phyloP scores from a whole-genome alignment of 257 asterid genomes.

The Sherardia arvensis region DNA sequence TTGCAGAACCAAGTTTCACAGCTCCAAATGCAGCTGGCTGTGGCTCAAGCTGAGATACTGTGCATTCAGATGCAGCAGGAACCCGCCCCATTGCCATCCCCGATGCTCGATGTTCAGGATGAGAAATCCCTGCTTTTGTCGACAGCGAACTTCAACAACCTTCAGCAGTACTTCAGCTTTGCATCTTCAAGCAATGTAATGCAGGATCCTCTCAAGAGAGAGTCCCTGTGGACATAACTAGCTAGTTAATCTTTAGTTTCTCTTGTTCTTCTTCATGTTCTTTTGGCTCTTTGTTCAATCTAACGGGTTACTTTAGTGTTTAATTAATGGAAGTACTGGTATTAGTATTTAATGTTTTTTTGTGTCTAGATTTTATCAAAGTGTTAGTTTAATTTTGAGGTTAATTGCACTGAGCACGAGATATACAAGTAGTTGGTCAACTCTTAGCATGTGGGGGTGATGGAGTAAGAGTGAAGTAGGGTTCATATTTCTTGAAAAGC shows the following conservation, averaged over 20 bases:
- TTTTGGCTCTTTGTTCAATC: constrained; percentile 2
- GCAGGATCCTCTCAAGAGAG: constrained; percentile 87
- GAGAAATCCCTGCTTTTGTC: constrained; percentile 41
- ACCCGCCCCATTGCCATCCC: constrained; percentile 13
- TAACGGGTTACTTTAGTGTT: neutral
- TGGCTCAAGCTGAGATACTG: constrained; percentile 76
- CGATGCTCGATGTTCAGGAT: constrained; percentile 21
- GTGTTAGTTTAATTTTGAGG: neutral
- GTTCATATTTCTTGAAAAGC: constrained; percentile 9
- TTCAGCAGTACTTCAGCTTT: constrained; percentile 59
- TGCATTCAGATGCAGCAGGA: constrained; percentile 81
- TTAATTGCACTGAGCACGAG: constrained; percentile 4
- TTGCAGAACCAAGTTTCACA: constrained; percentile 76
- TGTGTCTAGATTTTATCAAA: neutral
- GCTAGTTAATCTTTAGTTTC: neutral
- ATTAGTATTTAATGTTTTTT: constrained; percentile 4
- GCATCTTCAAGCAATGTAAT: constrained; percentile 47
- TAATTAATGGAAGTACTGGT: neutral
- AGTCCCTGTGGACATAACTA: constrained; percentile 75
- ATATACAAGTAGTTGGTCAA: constrained; percentile 12
- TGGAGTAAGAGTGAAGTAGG: constrained; percentile 27
- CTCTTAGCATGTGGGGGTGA: constrained; percentile 18
- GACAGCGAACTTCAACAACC: constrained; percentile 31
- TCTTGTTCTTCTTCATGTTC: neutral
- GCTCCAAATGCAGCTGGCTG: constrained; percentile 76